Conservation (phyloP, 371 early-diverging fungal genomes). For the Mortierella sp. region DNA sequence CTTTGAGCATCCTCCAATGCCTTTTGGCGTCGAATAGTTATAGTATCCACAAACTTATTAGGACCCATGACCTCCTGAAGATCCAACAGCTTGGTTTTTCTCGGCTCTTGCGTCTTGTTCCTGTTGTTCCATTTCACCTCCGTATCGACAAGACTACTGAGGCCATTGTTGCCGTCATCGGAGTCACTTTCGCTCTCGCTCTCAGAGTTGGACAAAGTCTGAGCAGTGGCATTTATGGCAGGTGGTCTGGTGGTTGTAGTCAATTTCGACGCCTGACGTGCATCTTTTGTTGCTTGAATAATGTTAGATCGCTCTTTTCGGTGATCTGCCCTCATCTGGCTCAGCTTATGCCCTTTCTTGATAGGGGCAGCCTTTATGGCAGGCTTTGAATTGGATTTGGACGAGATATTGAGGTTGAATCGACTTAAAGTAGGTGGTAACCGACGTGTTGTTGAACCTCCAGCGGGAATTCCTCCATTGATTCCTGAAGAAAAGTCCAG, state of each 20-base stretch:
- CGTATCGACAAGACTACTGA: slow-evolving; percentile 40
- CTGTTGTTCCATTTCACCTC: slow-evolving; percentile 39
- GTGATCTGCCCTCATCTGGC: slow-evolving; percentile 52
- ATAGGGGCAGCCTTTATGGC: slow-evolving; percentile 17
- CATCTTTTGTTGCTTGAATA: slow-evolving; percentile 31
- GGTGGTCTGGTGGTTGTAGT: neutral
- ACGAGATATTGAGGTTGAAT: slow-evolving; percentile 15
- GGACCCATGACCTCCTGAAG: slow-evolving; percentile 34
- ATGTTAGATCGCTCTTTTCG: slow-evolving; percentile 29
- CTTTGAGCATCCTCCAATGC: slow-evolving; percentile 45
- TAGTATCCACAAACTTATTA: slow-evolving; percentile 17
- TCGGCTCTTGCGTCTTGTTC: slow-evolving; percentile 29
- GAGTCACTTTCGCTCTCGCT: slow-evolving; percentile 35
- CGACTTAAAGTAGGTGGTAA: slow-evolving; percentile 30
- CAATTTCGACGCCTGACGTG: slow-evolving; percentile 22
- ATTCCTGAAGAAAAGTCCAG: slow-evolving; percentile 25
- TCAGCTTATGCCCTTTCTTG: slow-evolving; percentile 43
- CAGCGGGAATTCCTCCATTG: slow-evolving; percentile 17
- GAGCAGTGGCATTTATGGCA: neutral
- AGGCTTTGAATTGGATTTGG: slow-evolving; percentile 27
- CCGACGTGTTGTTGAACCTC: slow-evolving; percentile 21
- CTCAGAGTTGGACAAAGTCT: slow-evolving; percentile 16
- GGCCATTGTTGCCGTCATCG: slow-evolving; percentile 28
- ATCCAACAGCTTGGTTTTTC: slow-evolving; percentile 54
- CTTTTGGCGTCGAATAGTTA: slow-evolving; percentile 32